Evolutionary conservation across 2,329 filamentous ascomycete genomes (phyloP), one percentile per base, ranked within the genome.

Genomic region (Nemania sp.): DNA sequence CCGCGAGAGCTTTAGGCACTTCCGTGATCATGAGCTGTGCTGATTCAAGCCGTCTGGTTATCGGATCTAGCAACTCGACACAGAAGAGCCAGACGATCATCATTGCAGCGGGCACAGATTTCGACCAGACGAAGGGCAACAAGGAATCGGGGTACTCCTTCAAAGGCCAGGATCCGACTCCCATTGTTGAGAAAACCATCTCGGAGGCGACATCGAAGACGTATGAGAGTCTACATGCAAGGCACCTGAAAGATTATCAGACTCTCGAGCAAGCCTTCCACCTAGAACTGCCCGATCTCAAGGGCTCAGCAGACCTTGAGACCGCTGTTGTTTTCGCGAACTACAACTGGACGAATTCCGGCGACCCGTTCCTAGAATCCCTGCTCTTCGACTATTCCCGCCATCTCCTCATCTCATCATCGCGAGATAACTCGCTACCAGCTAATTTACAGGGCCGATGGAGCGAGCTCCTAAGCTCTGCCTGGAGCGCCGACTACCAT

Each of bases 361-460:
- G 77, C 1, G 76, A 83, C 49, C 79, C 80, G 0, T 82, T 75
- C 31, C 66, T 85, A 2, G 79, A 83, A 45, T 72, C 69, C 2
- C 68, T 83, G 1, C 71, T 82, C 3, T 82, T 83, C 56, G 76
- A 80, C 57, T 81, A 78, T 43, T 75, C 74, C 4, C 74, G 78
- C 6, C 77, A 84, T 48, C 70, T 84, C 1, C 73, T 84, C 50
- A 80, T 85, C 43, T 75, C 76, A 0, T 80, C 79, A 0, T 81
- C 78, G 3, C 73, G 82, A 2, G 66, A 70, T 0, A 77, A 76
- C 30, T 75, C 74, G 0, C 70, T 85, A 0, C 82, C 82, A 0
- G 72, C 81, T 0, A 84, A 84, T 51, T 71, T 86, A 0, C 80
- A 82, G 62, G 81, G 82, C 0, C 72, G 74, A 15, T 85, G 82